Base-by-base conservation (phyloP, 257 asterid genomes). In the Echium plantagineum region DNA sequence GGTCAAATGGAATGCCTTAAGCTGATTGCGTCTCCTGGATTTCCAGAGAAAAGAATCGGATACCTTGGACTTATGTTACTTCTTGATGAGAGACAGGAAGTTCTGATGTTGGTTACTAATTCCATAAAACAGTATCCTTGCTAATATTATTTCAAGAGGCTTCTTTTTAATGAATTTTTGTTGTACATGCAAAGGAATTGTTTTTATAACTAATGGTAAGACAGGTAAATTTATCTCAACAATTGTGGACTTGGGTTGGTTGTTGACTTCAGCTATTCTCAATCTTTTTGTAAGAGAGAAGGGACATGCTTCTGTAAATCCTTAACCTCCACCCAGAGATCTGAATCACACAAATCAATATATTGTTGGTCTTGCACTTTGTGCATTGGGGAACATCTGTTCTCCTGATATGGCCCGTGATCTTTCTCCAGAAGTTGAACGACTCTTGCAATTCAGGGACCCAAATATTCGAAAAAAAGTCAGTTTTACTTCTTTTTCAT, bases 401-500 rank as follows among this genome's bases (percentile, higher is more conserved):
- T 93, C 99, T 68, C 96, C 96, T 64, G 99, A 93, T 80, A 93
- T 93, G 99, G 99, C 99, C 70, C 99, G 99, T 55, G 99, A 93
- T 72, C 96, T 93, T 72, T 95, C 99, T 54, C 97, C 96, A 38
- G 99, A 93, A 72, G 99, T 93, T 26, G 97, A 93, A 89, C 79
- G 96, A 65, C 74, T 93, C 68, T 85, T 93, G 60, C 90, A 89
- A 73, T 93, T 93, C 69, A 83, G 94, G 74, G 99, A 93, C 83
- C 97, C 99, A 71, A 93, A 93, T 73, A 63, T 89, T 70, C 80
- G 99, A 78, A 93, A 93, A 80, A 93, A 93, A 83, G 99, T 83
- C 81, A 78, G 83, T 59, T 30, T 9, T 26, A 17, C 30, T 57
- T 53, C 59, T 18, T 58, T 42, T 42, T 12, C 49, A 4, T 42